Base-by-base conservation (phyloP, 2,329 filamentous ascomycete species). In the Coniochaeta prunicola region DNA sequence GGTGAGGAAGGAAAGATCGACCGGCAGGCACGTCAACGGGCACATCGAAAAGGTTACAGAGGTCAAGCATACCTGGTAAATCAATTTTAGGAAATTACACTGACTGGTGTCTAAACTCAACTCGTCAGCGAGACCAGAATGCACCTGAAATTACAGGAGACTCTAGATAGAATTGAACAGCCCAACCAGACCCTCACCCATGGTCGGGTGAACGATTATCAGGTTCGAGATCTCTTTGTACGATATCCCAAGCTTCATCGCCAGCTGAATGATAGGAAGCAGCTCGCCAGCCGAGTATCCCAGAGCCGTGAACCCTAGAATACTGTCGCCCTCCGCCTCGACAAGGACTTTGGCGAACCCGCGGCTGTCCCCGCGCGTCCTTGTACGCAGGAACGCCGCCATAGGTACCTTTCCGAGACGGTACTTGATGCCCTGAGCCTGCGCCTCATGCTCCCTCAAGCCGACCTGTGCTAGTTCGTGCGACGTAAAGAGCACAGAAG, bases 241-340 rank as follows among this genome's bases (percentile, higher is more conserved):
- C n/a, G 26, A 38, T 34, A 61, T 36, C 9, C 58, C 58, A 33
- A 57, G 57, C 48, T 59, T 61, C 59, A 63, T 64, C 6, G 62
- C 60, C 56, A 64, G 57, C 36, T 62, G 60, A 24, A 64, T 59
- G 12, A 64, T 62, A 6, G 63, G 60, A 21, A 64, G 54, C 19
- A 64, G 28, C 38, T 64, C 63, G n/a, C 62, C 62, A 26, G 60
- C 62, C 3, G 58, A 57, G 6, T 57, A 24, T 0, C 60, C 62
- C 21, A 64, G 34, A 4, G 60, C 63, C 21, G 58, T 62, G 36
- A 64, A 62, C 6, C 63, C 60, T 30, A 64, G 28, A 48, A 64
- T 62, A 8, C 30, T 36, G 42, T 64, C 62, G 8, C 56, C 56
- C 15, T 56, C 38, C 5, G 56, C 59, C 55, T 60, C 59, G 19